phyloP scores from a whole-genome alignment of 805 yeast genomes.

The Henningerozyma blattae region DNA sequence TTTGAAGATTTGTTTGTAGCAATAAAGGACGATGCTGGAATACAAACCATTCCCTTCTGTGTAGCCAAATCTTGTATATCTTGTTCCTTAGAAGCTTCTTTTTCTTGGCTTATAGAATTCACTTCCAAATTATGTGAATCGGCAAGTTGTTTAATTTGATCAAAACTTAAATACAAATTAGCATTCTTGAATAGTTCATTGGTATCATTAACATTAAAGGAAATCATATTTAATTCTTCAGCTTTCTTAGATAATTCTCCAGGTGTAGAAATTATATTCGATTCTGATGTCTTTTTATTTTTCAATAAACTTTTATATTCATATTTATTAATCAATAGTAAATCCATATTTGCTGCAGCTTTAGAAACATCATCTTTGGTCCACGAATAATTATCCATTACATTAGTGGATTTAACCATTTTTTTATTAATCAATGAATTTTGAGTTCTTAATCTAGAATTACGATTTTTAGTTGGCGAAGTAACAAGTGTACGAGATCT shows the following conservation, averaged over 20 bases:
- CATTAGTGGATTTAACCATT: not conserved
- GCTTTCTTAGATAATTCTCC: constrained; percentile 11
- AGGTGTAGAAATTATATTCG: constrained; percentile 1
- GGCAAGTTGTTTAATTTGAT: constrained; percentile 20
- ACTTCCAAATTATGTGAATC: constrained; percentile 4
- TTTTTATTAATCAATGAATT: too few species aligned
- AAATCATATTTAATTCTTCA: constrained; percentile 8
- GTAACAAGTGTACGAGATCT: not conserved
- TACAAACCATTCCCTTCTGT: constrained; percentile 35
- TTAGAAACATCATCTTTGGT: constrained; percentile 2
- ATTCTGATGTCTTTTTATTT: not conserved
- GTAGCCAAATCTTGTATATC: constrained; percentile 26
- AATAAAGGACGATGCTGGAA: constrained; percentile 48
- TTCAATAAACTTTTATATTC: not conserved
- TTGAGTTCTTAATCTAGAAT: too few species aligned
- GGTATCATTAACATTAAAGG: constrained; percentile 21
- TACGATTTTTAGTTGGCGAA: not conserved
- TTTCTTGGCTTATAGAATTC: not conserved
- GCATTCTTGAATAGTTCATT: constrained; percentile 24
- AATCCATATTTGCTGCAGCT: constrained; percentile 10
- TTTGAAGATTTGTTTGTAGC: constrained; percentile 47
- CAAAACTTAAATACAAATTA: constrained; percentile 18
- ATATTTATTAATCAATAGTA: constrained; percentile 17
- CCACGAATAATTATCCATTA: not conserved
- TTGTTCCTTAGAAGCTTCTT: constrained; percentile 8